A percentile compares a stretch with the other conserved stretches of the same genome.
These are phyloP conservation scores for Pichia manshurica DNA, from an alignment of 805 yeast genomes.

Conservation along the genomic window DNA sequence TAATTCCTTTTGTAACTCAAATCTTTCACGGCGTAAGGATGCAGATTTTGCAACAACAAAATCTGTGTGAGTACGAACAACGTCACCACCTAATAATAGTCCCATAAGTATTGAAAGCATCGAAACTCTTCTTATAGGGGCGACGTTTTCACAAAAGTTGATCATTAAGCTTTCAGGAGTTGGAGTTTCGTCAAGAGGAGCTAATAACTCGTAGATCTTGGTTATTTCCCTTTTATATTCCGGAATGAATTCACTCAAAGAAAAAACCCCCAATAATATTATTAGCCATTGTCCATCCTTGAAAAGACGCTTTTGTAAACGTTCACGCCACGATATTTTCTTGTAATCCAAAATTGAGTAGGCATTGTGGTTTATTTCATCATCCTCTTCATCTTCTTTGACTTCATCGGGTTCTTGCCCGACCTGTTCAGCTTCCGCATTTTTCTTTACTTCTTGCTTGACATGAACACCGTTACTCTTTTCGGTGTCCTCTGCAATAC, in stretches of 20 bases:
- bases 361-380: conserved; percentile 38
- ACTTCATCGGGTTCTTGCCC: not conserved
- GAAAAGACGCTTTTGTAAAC: conserved; percentile 67
- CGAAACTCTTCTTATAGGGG: conserved; percentile 41
- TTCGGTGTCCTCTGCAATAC: conserved; percentile 13
- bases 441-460: not conserved
- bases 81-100: conserved; percentile 50
- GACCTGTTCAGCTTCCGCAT: not conserved
- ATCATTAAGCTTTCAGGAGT: conserved; percentile 43
- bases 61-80: conserved; percentile 62
- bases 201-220: conserved; percentile 46
- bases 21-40: conserved; percentile 55
- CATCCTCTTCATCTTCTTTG: conserved; percentile 24
- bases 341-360: conserved; percentile 48
- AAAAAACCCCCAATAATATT: conserved; percentile 66
- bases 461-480: not conserved
- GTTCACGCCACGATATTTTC: conserved; percentile 68
- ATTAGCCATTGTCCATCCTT: conserved; percentile 85
- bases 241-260: conserved; percentile 51
- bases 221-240: conserved; percentile 46
- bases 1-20: conserved; percentile 59
- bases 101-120: conserved; percentile 56
- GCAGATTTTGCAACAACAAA: conserved; percentile 60
- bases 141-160: conserved; percentile 51
- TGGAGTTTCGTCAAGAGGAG: conserved; percentile 49